A percentile compares a stretch with the other conserved stretches of the same genome.
Conservation (phyloP, 2,329 filamentous ascomycete species). For the Conoideocrella luteorostrata region DNA sequence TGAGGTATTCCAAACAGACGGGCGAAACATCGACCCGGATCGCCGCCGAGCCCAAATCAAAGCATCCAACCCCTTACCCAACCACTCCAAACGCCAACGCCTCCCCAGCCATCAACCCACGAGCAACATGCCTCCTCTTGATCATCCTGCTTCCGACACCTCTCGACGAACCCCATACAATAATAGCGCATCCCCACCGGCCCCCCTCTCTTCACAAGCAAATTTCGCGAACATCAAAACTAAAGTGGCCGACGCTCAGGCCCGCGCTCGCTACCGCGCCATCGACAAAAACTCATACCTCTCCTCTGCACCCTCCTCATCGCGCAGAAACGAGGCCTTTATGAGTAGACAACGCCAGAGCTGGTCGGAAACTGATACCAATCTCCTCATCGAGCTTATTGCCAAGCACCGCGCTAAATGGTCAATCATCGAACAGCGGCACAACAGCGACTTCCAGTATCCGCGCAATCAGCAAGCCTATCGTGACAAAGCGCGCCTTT, state of each 20-base stretch:
- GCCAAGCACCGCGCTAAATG: conserved; percentile 20
- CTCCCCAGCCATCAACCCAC: conserved; percentile 7
- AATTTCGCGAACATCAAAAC: background rate
- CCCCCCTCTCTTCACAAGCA: background rate
- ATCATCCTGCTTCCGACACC: conserved; percentile 12
- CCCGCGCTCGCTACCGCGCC: background rate
- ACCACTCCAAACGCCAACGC: background rate
- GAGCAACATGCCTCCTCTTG: conserved; percentile 17
- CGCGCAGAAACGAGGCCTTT: background rate
- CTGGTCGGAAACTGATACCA: conserved; percentile 38
- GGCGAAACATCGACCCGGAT: conserved; percentile 17
- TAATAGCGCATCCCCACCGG: background rate
- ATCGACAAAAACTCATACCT: conserved; percentile 4
- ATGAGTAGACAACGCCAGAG: conserved; percentile 20
- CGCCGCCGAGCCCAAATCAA: conserved; percentile 13
- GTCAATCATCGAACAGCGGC: conserved; percentile 24
- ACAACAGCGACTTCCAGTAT: conserved; percentile 31
- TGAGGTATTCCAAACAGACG: conserved; percentile 23
- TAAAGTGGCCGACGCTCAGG: background rate
- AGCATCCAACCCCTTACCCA: conserved; percentile 5
- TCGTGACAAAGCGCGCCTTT: conserved; percentile 51
- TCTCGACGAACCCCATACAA: conserved; percentile 10
- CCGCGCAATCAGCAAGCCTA: conserved; percentile 48
- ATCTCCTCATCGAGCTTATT: conserved; percentile 36
- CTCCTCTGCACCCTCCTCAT: conserved; percentile 1